These are phyloP conservation scores for Dactylorhiza incarnata DNA, from an alignment of 106 monocot genomes.

Conservation along the genomic window DNA sequence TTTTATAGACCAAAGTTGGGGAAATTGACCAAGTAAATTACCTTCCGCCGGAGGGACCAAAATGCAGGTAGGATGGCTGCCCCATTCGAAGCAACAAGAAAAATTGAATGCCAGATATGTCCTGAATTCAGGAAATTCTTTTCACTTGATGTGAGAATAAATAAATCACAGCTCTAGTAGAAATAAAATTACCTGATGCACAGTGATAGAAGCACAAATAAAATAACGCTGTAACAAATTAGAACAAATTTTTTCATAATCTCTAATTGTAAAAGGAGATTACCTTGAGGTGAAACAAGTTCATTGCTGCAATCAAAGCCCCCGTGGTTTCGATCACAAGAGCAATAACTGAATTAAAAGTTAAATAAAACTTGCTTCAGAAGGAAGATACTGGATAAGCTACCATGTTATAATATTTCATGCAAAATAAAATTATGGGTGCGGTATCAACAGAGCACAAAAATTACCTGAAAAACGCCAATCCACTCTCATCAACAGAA, in stretches of 20 bases:
- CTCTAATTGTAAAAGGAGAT: neutral
- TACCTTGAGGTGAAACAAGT: constrained; percentile 69
- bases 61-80: constrained; percentile 83
- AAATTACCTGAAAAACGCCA: constrained; percentile 58
- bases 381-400: constrained; percentile 1
- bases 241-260: neutral
- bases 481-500: constrained; percentile 64
- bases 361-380: constrained; percentile 3
- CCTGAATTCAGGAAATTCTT: constrained; percentile 24
- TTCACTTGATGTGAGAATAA: neutral
- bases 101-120: constrained; percentile 74
- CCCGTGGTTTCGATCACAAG: constrained; percentile 87
- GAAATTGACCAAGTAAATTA: constrained; percentile 8
- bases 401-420: constrained; percentile 7
- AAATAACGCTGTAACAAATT: neutral
- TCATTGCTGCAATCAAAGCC: constrained; percentile 84
- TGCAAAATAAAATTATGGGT: neutral
- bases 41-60: constrained; percentile 72
- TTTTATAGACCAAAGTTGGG: neutral
- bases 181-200: neutral
- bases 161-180: neutral
- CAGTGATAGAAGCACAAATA: neutral
- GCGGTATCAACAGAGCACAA: neutral
- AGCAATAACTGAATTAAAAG: constrained; percentile 45
- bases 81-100: constrained; percentile 82